phyloP scores from a whole-genome alignment of 2,329 filamentous ascomycete genomes.

The Phialocephala sp. region DNA sequence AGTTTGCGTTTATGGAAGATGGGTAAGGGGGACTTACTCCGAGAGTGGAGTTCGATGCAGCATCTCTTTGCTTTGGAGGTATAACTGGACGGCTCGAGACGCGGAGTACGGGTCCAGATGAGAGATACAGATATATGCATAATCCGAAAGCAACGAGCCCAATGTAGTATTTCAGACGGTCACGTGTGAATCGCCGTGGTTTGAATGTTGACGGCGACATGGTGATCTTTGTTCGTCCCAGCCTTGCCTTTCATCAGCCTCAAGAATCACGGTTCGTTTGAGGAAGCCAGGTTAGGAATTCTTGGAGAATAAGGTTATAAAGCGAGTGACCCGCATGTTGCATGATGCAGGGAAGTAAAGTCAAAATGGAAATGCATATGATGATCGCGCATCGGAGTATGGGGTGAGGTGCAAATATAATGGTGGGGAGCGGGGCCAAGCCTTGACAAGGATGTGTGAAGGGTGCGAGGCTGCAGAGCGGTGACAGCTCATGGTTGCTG shows the following conservation, averaged over 20 bases:
- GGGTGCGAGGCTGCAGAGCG: constrained; percentile 2
- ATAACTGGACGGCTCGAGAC: background rate
- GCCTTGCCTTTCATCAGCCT: background rate
- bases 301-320: background rate
- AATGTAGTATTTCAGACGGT: constrained; percentile 1
- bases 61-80: background rate
- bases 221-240: background rate
- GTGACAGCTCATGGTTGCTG: background rate
- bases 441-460: background rate
- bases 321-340: background rate
- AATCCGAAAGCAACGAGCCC: background rate
- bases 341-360: background rate
- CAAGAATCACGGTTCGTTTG: background rate
- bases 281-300: no score
- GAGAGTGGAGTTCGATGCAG: constrained; percentile 15
- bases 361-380: background rate
- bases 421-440: background rate
- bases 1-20: background rate
- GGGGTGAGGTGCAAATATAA: constrained; percentile 4
- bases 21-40: constrained; percentile 3
- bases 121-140: background rate
- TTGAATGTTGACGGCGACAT: background rate
- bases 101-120: background rate
- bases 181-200: background rate
- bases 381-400: background rate